Conservation (phyloP, 2,329 filamentous ascomycete species). For the Corynespora cassiicola region DNA sequence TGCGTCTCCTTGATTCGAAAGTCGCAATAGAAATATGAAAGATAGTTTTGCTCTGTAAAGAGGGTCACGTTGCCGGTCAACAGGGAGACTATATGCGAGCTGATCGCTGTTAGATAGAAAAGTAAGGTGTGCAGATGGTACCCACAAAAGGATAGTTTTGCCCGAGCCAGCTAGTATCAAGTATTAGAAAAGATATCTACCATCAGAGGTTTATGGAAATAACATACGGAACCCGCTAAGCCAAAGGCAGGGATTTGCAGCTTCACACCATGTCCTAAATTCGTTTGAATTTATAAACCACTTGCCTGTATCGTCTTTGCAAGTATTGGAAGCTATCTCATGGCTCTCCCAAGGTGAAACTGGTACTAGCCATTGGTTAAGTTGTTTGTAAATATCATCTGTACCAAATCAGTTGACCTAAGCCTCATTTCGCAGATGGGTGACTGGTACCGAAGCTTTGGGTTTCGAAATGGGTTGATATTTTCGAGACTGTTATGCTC, state of each 20-base stretch:
- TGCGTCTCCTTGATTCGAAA: background rate
- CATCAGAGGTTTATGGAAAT: constrained; percentile 2
- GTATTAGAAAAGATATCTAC: too few species aligned
- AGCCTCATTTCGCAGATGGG: too few species aligned
- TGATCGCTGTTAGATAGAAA: too few species aligned
- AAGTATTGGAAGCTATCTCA: background rate
- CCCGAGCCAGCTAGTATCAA: constrained; percentile 4
- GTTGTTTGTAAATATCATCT: too few species aligned
- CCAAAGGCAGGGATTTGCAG: constrained; percentile 1
- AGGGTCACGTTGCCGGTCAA: too few species aligned
- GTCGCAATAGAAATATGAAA: constrained; percentile 9
- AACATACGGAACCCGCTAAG: constrained; percentile 9
- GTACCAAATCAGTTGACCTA: too few species aligned
- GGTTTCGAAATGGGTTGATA: too few species aligned
- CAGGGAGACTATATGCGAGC: too few species aligned
- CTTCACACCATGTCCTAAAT: background rate
- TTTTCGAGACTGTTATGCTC: too few species aligned
- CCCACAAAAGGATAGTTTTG: constrained; percentile 8
- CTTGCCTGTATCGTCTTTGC: background rate
- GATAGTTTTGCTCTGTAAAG: too few species aligned
- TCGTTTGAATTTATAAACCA: constrained; percentile 4
- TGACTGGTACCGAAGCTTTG: too few species aligned
- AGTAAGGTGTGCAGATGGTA: too few species aligned
- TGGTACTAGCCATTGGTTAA: constrained; percentile 2
- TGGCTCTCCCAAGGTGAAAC: background rate